Evolutionary conservation across 352 stramenopile genomes (phyloP).

Genomic region (Phytophthora citricola): DNA sequence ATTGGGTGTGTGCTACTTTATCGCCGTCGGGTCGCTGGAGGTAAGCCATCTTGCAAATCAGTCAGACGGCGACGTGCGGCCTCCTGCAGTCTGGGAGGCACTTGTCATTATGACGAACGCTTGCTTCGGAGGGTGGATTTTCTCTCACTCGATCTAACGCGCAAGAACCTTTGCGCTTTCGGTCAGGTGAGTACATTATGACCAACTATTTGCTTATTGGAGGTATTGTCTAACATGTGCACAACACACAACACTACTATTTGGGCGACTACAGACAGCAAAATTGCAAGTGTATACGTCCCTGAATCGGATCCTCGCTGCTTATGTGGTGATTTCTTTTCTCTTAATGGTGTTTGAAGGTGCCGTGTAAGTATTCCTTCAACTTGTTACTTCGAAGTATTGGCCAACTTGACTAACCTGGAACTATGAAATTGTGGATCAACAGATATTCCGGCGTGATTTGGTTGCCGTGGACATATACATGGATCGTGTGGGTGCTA

Average conservation of each 20-base stretch:
- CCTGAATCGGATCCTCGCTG: constrained; percentile 60
- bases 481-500: constrained; percentile 83
- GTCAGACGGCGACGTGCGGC: constrained; percentile 65
- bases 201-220: neutral
- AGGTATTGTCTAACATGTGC: neutral
- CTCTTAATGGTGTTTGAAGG: constrained; percentile 79
- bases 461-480: constrained; percentile 68
- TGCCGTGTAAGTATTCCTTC: constrained; percentile 63
- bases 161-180: constrained; percentile 81
- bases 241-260: neutral
- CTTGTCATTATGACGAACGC: constrained; percentile 82
- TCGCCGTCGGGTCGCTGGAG: constrained; percentile 78
- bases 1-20: constrained; percentile 82
- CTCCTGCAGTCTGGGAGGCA: constrained; percentile 77
- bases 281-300: constrained; percentile 82
- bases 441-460: constrained; percentile 76
- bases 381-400: neutral
- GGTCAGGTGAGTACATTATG: constrained; percentile 55
- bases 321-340: constrained; percentile 77
- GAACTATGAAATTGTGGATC: neutral
- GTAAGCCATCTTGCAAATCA: constrained; percentile 85
- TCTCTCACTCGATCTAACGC: constrained; percentile 74
- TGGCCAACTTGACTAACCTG: neutral
- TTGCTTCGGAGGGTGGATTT: constrained; percentile 90
- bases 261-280: constrained; percentile 44